Base-by-base conservation (phyloP, 306 rosid genomes). In the peach (Prunus persica) region DNA sequence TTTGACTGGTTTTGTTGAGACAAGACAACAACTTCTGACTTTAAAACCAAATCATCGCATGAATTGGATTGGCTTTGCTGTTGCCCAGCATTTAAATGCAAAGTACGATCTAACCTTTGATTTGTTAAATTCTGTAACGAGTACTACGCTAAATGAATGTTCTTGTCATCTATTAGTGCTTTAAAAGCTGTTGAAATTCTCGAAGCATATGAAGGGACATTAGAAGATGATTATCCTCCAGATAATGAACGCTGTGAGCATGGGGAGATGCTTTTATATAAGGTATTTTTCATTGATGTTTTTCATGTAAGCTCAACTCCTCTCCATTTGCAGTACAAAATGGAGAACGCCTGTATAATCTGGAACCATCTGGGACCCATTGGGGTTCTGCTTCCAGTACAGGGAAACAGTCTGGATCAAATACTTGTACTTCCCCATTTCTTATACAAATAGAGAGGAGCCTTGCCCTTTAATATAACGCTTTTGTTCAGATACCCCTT, bases 61-160 rank as follows among this genome's bases (percentile, higher is more conserved):
- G 99, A 95, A 95, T 82, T 95, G 99, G 99, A 95, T 95, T 80
- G 99, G 97, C 41, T 95, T 95, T 89, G 84, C 97, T 65, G 97
- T 92, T 83, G 78, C 99, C 60, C 97, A 95, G 79, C 97, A 95
- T 83, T 86, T 95, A 89, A 92, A 95, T 83, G 83, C 92, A 56
- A 87, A 90, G 99, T 95, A 95, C 68, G 85, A 22, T 78, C 65
- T 67, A 15, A 73, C 69, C 34, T 73, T 52, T 71, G 54, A 60
- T 34, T 19, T 34, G 32, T 32, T 32, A 2, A 34, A 65, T 18
- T 65, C 20, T 47, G 24, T 24, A 24, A 27, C 43, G 27, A 16
- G 15, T 73, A 47, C 14, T 81, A 62, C 69, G 15, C 61, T 69
- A 30, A 84, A 13, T 10, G 34, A 52, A 24, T 20, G 62, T 51